These are phyloP conservation scores for Penicillium robsamsonii DNA, from an alignment of 495 filamentous ascomycete genomes.

Conservation along the genomic window DNA sequence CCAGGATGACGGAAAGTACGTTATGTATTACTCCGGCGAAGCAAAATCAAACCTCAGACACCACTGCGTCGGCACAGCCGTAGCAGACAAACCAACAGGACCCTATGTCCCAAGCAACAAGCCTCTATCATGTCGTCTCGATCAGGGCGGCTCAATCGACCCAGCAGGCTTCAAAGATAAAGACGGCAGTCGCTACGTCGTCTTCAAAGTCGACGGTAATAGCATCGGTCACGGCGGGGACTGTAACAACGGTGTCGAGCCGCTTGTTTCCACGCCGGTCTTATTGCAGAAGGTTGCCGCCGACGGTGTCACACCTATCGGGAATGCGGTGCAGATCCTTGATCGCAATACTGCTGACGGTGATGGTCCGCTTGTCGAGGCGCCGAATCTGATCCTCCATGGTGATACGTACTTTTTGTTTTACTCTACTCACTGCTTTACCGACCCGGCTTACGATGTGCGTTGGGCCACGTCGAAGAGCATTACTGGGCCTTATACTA, in stretches of 20 bases:
- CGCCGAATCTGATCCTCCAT: constrained; percentile 51
- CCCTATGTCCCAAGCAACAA: constrained; percentile 49
- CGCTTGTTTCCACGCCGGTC: constrained; percentile 54
- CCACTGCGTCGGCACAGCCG: constrained; percentile 58
- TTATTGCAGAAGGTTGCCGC: constrained; percentile 54
- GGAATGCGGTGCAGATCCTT: constrained; percentile 51
- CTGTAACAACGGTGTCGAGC: constrained; percentile 53
- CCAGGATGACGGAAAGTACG: constrained; percentile 47
- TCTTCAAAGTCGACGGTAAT: constrained; percentile 65
- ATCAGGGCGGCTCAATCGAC: constrained; percentile 59
- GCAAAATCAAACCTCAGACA: constrained; percentile 30
- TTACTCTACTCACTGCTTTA: constrained; percentile 60
- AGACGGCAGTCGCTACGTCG: constrained; percentile 54
- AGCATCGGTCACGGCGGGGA: constrained; percentile 54
- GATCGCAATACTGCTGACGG: constrained; percentile 45
- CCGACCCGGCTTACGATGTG: constrained; percentile 50
- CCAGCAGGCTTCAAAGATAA: constrained; percentile 51
- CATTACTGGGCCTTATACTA: constrained; percentile 49
- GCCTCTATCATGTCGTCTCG: constrained; percentile 51
- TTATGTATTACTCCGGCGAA: constrained; percentile 61
- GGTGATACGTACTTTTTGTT: constrained; percentile 56
- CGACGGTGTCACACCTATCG: constrained; percentile 53
- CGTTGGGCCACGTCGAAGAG: constrained; percentile 50
- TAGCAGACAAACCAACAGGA: constrained; percentile 40
- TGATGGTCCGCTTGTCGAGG: constrained; percentile 63